Evolutionary conservation across 148 eudicot genomes (phyloP), one percentile per base, ranked within the genome.

Genomic region (Pouteria glomerata): DNA sequence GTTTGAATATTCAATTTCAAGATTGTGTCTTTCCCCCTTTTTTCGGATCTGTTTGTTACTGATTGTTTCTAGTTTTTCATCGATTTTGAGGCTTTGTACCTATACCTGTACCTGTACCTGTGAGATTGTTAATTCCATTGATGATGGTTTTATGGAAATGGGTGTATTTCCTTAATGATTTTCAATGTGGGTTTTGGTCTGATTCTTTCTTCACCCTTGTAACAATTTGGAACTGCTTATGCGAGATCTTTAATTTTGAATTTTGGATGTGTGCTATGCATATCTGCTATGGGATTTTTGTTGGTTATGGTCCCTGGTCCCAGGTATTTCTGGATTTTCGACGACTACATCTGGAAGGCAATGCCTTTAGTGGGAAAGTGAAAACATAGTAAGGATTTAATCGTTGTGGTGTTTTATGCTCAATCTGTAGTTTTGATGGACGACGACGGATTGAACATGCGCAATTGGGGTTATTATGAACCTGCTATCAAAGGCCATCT

Each of bases 391-490:
- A 23, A 63, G 2, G 45, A 59, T 41, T 73, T 71, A 67, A 70
- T 45, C 23, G 21, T 3, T 31, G 21, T 58, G 62, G 19, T 48
- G 26, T 53, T 50, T 74, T 77, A 11, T 55, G 23, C 30, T 42
- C 61, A 58, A 58, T 82, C 37, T 78, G 68, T 80, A 85, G 88
- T 74, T 80, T 5, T 21, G 34, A 85, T 85, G 89, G 89, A 82
- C 42, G 89, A 85, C 42, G 86, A 85, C 35, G 82, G 80, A 16
- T 76, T 82, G 41, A 82, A 81, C 58, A 73, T 85, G 60, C 76
- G 80, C 29, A 85, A 85, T 56, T 85, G 89, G 89, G 84, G 84
- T 59, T 85, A 80, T 66, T 85, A 85, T 72, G 89, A 85, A 57
- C 84, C 89, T 31, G 66, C 84, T 37, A 53, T 78, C 10, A 82